Evolutionary conservation across 495 filamentous ascomycete species (phyloP).

Genomic region (Trypethelium eluteriae): DNA sequence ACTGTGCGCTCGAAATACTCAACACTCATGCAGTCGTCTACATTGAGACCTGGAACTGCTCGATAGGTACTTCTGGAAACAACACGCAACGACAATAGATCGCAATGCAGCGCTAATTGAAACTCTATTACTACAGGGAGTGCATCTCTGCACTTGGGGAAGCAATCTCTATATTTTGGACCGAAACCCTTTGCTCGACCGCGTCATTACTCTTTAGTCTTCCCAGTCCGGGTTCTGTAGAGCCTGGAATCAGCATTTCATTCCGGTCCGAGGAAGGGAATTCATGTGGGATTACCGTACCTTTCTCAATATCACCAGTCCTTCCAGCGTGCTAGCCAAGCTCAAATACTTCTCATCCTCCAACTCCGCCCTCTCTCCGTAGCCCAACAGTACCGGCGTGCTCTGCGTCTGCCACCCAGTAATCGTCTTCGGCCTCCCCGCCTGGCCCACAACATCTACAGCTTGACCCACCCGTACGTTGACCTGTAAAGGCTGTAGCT

Average conservation of each 20-base stretch:
- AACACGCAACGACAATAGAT: background rate
- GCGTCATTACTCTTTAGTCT: background rate
- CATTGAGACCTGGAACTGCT: background rate
- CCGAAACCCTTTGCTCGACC: background rate
- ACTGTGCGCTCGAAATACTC: too few relatives aligned
- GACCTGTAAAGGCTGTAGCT: conserved; percentile 85
- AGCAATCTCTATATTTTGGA: conserved; percentile 1
- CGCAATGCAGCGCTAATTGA: background rate
- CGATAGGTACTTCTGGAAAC: background rate
- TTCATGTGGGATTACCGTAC: conserved; percentile 43
- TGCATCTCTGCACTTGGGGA: background rate
- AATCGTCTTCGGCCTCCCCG: conserved; percentile 94
- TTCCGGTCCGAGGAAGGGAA: conserved; percentile 6
- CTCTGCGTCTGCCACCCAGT: conserved; percentile 99
- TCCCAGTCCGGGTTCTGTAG: conserved; percentile 33
- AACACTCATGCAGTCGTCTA: too few relatives aligned
- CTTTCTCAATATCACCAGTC: conserved; percentile 93
- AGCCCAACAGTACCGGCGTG: conserved; percentile 84
- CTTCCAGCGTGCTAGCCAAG: conserved; percentile 83
- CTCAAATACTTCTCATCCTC: conserved; percentile 97
- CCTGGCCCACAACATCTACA: conserved; percentile 95
- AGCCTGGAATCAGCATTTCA: too few relatives aligned
- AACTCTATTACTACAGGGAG: background rate
- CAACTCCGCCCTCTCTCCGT: conserved; percentile 91
- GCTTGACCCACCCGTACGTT: conserved; percentile 97